Evolutionary conservation across 2,329 filamentous ascomycete species (phyloP).

Genomic region (Chaetomium globosum): DNA sequence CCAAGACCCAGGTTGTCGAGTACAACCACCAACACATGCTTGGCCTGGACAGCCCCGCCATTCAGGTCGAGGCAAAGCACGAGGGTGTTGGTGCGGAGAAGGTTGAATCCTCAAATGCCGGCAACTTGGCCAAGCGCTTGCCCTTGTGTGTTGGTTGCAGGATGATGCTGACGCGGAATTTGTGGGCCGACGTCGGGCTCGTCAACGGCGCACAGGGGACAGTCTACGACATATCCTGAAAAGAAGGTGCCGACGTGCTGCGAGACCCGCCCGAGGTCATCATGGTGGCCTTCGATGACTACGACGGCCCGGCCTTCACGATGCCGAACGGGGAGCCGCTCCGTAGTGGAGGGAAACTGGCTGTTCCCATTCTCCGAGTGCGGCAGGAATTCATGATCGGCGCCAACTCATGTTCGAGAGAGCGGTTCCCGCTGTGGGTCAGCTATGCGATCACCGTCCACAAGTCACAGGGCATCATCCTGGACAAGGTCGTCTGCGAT

Average conservation of each 20-base stretch:
- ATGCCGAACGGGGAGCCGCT: slow-evolving; percentile 7
- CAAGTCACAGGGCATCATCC: slow-evolving; percentile 15
- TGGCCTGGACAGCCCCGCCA: slow-evolving; percentile 11
- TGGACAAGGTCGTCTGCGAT: slow-evolving; percentile 16
- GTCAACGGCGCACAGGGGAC: slow-evolving; percentile 18
- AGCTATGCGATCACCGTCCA: slow-evolving; percentile 18
- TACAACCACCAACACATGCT: slow-evolving; percentile 18
- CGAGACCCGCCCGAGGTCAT: slow-evolving; percentile 15
- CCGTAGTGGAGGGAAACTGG: slow-evolving; percentile 10
- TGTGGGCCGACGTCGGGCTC: slow-evolving; percentile 20
- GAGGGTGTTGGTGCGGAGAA: slow-evolving; percentile 16
- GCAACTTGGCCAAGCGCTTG: slow-evolving; percentile 18
- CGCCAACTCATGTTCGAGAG: slow-evolving; percentile 8
- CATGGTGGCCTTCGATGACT: slow-evolving; percentile 21
- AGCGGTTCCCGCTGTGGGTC: slow-evolving; percentile 17
- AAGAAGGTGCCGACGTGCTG: slow-evolving; percentile 1
- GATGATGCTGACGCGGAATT: slow-evolving; percentile 21
- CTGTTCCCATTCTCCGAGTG: slow-evolving; percentile 13
- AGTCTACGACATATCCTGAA: slow-evolving; percentile 13
- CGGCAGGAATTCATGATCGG: slow-evolving; percentile 5
- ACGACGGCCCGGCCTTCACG: slow-evolving; percentile 14
- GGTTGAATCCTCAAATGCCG: slow-evolving; percentile 10
- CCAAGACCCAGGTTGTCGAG: slow-evolving; percentile 14
- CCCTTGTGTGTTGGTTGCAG: slow-evolving; percentile 19
- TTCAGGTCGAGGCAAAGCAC: slow-evolving; percentile 14